Base-by-base conservation (phyloP, 1,284 basidiomycete species). In the Trametes pubescens region DNA sequence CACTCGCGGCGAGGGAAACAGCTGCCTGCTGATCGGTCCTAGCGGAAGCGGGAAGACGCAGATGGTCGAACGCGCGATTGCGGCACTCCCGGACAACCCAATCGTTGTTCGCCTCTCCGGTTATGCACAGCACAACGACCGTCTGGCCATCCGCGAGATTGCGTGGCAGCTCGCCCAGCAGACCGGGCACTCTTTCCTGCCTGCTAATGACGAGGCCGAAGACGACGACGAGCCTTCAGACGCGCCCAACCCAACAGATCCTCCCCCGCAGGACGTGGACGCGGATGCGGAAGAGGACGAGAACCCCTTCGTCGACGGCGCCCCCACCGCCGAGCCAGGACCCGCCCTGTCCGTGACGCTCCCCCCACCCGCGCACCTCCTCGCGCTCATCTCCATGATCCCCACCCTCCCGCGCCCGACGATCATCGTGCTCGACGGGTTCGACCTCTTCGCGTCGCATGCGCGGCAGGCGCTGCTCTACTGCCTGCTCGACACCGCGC, bases 91-190 rank as follows among this genome's bases (percentile, higher is more conserved):
- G 0, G 74, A 75, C 49, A 78, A 79, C 40, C 87, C 93, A 0
- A 89, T 97, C 62, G 76, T 95, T 44, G 84, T 98, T 52, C 89
- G 89, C 0, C 81, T 98, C 1, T 94, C 91, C n/a, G 96, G 95
- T 0, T 86, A 93, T 75, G 85, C 90, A 0, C 95, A 98, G 69
- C 86, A 84, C 32, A 94, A 90, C 53, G 96, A 98, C 74, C 85
- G 92, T 32, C 80, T 94, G 4, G 96, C 96, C n/a, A 87, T 98
- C 75, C 88, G 91, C n/a, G 94, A 97, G 76, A 93, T 98, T 70
- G 94, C 94, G 0, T 82, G 90, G 58, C 96, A 99, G 72, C 76
- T 95, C 4, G 79, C 84, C 9, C 81, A 85, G 65, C 91, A 93
- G 75, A 91, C 87, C 0, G 91, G 88, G 6, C 77, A 78, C 26